These are phyloP conservation scores for Colletotrichum tofieldiae DNA, from an alignment of 2,329 filamentous ascomycete species.

Conservation along the genomic window DNA sequence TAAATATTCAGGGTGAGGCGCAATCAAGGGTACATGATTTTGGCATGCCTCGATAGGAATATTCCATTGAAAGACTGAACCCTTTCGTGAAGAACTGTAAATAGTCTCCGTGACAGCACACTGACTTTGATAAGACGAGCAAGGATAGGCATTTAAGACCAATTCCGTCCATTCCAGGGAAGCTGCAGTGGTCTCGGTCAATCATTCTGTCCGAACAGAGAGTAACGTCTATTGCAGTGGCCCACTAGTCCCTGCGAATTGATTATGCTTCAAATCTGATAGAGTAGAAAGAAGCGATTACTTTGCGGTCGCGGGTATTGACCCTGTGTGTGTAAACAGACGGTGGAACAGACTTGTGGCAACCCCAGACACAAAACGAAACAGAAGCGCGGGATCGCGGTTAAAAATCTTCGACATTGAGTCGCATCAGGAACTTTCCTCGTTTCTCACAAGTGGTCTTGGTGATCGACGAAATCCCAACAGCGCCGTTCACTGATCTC, in stretches of 20 bases:
- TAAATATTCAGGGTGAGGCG: background rate
- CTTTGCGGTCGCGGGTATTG: background rate
- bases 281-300: background rate
- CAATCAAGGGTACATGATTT: background rate
- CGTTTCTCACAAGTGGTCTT: background rate
- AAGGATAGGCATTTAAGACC: no score
- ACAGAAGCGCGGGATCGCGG: conserved; percentile 20
- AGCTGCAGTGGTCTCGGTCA: background rate
- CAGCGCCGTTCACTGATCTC: background rate
- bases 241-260: background rate
- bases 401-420: conserved; percentile 6
- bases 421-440: conserved; percentile 18
- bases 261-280: background rate
- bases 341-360: background rate
- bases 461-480: conserved; percentile 17
- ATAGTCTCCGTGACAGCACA: no score
- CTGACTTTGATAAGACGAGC: no score
- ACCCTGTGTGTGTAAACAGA: background rate
- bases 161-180: no score
- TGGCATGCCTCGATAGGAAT: background rate
- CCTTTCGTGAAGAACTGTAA: background rate
- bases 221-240: background rate
- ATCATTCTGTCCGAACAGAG: background rate
- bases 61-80: background rate
- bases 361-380: conserved; percentile 26